A percentile compares a stretch with the other conserved stretches of the same genome.
Evolutionary conservation across 805 yeast species (phyloP).

Genomic region (Saturnispora ahearnii): DNA sequence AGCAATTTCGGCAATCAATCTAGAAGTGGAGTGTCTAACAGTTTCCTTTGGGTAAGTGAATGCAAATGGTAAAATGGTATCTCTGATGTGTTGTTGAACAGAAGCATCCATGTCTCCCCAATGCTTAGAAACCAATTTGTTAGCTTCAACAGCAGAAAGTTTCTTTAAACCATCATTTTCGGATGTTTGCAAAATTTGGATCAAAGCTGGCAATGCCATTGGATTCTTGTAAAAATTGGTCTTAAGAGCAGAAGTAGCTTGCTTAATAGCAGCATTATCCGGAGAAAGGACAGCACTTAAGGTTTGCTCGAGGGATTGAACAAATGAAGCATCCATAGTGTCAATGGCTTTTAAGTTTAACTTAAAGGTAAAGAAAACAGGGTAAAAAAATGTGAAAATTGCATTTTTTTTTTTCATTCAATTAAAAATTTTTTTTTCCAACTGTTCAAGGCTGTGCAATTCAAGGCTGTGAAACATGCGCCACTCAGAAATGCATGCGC

Average conservation of each 20-base stretch:
- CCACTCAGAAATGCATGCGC: not conserved
- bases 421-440: not conserved
- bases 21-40: slow-evolving; percentile 82
- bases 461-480: not conserved
- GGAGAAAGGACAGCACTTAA: slow-evolving; percentile 73
- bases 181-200: slow-evolving; percentile 70
- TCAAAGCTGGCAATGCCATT: slow-evolving; percentile 67
- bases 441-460: not conserved
- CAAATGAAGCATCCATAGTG: slow-evolving; percentile 61
- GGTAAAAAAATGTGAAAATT: not conserved
- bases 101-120: slow-evolving; percentile 53
- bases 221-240: slow-evolving; percentile 66
- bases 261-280: slow-evolving; percentile 71
- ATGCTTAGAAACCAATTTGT: slow-evolving; percentile 65
- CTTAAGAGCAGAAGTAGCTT: slow-evolving; percentile 68
- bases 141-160: slow-evolving; percentile 93
- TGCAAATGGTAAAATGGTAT: slow-evolving; percentile 58
- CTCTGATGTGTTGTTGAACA: slow-evolving; percentile 53
- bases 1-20: slow-evolving; percentile 83
- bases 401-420: not conserved
- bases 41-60: slow-evolving; percentile 52
- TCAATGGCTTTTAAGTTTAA: not conserved
- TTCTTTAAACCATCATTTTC: slow-evolving; percentile 68
- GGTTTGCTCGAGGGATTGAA: slow-evolving; percentile 66
- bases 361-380: not conserved